phyloP scores from a whole-genome alignment of 306 rosid genomes.

The Argentina anserina region DNA sequence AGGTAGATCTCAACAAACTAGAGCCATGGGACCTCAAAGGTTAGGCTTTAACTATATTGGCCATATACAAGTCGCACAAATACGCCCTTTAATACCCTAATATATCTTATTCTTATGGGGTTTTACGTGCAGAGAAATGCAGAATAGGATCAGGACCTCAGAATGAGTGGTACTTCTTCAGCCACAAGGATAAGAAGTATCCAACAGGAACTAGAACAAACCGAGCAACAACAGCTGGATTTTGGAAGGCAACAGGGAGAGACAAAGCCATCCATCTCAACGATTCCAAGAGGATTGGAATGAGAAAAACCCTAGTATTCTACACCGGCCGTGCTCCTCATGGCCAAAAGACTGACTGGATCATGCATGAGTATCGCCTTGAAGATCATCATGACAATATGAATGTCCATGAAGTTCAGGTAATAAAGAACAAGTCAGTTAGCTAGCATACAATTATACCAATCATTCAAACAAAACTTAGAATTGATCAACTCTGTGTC shows the following conservation, averaged over 20 bases:
- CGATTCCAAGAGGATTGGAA: constrained; percentile 76
- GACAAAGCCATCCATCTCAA: constrained; percentile 80
- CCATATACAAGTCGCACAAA: not conserved
- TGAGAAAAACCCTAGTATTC: constrained; percentile 97
- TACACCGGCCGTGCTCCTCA: constrained; percentile 99
- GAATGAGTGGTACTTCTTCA: constrained; percentile 96
- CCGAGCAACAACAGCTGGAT: constrained; percentile 89
- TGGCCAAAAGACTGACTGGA: constrained; percentile 97
- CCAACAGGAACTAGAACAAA: constrained; percentile 97
- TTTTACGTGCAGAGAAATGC: constrained; percentile 63
- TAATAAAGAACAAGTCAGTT: constrained; percentile 16
- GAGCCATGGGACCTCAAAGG: constrained; percentile 99
- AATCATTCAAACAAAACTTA: no score
- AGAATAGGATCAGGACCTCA: constrained; percentile 93
- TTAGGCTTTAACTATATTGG: not conserved
- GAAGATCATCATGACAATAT: constrained; percentile 48
- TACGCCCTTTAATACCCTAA: not conserved
- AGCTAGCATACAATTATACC: not conserved
- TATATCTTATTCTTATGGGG: not conserved
- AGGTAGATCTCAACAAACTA: constrained; percentile 89
- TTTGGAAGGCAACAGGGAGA: constrained; percentile 98
- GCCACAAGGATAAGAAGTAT: constrained; percentile 96
- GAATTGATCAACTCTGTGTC: not conserved
- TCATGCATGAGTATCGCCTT: constrained; percentile 98
- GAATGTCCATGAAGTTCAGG: constrained; percentile 52